Evolutionary conservation across 352 stramenopile genomes (phyloP), one percentile per base, ranked within the genome.

Genomic region (Phytophthora ramorum): DNA sequence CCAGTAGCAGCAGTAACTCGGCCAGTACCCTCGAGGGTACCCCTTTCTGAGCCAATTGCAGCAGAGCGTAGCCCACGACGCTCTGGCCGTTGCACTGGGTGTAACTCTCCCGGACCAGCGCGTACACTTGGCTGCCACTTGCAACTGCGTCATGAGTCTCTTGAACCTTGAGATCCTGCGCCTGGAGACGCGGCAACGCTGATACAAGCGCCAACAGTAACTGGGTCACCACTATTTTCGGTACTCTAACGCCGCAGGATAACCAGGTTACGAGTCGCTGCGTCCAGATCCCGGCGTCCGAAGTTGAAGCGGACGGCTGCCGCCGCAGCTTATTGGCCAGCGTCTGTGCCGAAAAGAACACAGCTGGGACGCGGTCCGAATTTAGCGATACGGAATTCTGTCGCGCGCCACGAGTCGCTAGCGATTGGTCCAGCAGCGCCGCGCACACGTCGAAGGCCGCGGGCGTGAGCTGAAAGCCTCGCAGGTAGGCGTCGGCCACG

Each of bases 271-370:
- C 65, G 45, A 93, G 73, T 26, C 79, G 75, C 22, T 76, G 60
- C 26, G 67, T 75, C 85, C 82, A 90, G 26, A 32, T 34, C 8
- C 30, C 32, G 1, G 57, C 58, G 16, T 66, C 76, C 47, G 20
- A 54, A 22, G 0, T 75, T 75, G 58, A 88, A 68, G 58, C 35
- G 4, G 63, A 62, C 32, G 83, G 74, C 43, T 91, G 76, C 19
- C 84, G 81, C 5, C 86, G 82, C 16, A 95, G 58, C 65, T 93
- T 93, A 71, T 82, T 92, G n/a, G 85, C 83, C 48, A 95, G 75
- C 64, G 87, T 95, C 75, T 95, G 87, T 16, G 87, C 73, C 19
- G 87, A 76, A 69, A 95, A 95, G 69, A 93, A 95, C 22, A 91
- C 69, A 19, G 85, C 69, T 12, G 85, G 83, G 12, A 89, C 67